Percentiles rank a stretch among this genome's conserved stretches.
Conservation (phyloP, 768 basidiomycete species). For the Paxillus ammoniavirescens region DNA sequence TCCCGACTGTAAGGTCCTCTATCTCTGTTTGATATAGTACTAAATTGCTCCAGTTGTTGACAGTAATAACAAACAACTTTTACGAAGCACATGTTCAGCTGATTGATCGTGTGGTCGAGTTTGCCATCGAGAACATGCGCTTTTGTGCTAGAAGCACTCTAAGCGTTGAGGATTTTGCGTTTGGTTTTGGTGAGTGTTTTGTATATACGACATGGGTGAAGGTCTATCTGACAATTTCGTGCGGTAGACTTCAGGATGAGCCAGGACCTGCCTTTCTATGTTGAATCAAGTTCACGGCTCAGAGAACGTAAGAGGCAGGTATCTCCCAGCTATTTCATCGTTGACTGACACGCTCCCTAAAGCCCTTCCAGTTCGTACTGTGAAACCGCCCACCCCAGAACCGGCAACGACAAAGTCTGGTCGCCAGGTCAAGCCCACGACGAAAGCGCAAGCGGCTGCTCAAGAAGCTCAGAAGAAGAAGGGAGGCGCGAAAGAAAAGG, state of each 20-base stretch:
- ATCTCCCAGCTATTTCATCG: not conserved
- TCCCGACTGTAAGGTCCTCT: conserved; percentile 18
- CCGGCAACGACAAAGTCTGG: conserved; percentile 22
- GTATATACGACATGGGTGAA: not conserved
- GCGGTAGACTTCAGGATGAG: conserved; percentile 28
- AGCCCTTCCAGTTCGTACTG: conserved; percentile 14
- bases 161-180: conserved; percentile 25
- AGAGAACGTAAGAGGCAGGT: conserved; percentile 22
- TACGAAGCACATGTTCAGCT: conserved; percentile 30
- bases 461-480: not conserved
- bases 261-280: conserved; percentile 29
- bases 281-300: conserved; percentile 23
- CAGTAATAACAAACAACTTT: conserved; percentile 30
- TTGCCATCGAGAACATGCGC: conserved; percentile 26
- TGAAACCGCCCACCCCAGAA: conserved; percentile 3
- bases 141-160: conserved; percentile 13
- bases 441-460: conserved; percentile 16
- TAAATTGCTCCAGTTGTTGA: conserved; percentile 19
- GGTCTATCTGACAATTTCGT: not conserved
- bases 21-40: not conserved
- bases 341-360: conserved; percentile 3
- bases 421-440: conserved; percentile 20
- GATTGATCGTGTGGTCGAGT: conserved; percentile 24
- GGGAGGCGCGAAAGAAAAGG: not conserved
- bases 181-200: conserved; percentile 27